These are phyloP conservation scores for Paraphoma chrysanthemicola DNA, from an alignment of 2,329 filamentous ascomycete species.

Conservation along the genomic window DNA sequence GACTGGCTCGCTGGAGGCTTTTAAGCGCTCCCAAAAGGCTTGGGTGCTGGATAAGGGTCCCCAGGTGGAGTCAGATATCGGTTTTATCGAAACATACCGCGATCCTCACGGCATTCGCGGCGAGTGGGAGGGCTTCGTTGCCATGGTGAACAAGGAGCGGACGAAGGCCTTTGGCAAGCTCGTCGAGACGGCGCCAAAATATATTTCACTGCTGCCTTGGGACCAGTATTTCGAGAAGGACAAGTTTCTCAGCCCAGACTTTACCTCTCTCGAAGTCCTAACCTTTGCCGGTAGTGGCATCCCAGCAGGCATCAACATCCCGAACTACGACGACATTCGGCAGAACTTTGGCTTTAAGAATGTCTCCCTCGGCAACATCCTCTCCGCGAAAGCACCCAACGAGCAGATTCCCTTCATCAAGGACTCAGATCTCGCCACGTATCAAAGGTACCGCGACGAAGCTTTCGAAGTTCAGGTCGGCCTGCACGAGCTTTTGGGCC, in stretches of 20 bases:
- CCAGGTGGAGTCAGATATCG: slow-evolving; percentile 60
- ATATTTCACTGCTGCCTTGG: slow-evolving; percentile 94
- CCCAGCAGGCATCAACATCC: slow-evolving; percentile 65
- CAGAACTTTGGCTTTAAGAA: slow-evolving; percentile 91
- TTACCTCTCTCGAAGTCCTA: slow-evolving; percentile 90
- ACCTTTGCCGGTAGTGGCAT: slow-evolving; percentile 74
- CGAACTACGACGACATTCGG: slow-evolving; percentile 70
- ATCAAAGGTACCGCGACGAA: slow-evolving; percentile 80
- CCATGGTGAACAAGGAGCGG: slow-evolving; percentile 84
- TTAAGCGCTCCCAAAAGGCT: slow-evolving; percentile 58
- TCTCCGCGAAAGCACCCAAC: slow-evolving; percentile 88
- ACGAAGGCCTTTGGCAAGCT: slow-evolving; percentile 87
- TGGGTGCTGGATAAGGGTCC: slow-evolving; percentile 63
- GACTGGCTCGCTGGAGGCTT: slow-evolving; percentile 58
- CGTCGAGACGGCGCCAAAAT: slow-evolving; percentile 77
- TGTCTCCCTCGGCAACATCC: slow-evolving; percentile 89
- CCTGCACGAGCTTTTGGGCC: slow-evolving; percentile 86
- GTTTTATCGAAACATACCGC: slow-evolving; percentile 63
- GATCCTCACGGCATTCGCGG: slow-evolving; percentile 62
- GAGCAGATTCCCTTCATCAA: slow-evolving; percentile 92
- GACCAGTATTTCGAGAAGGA: slow-evolving; percentile 90
- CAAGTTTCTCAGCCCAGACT: slow-evolving; percentile 92
- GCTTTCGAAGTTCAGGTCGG: slow-evolving; percentile 97
- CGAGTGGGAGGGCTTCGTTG: slow-evolving; percentile 61
- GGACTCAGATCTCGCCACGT: slow-evolving; percentile 77